Evolutionary conservation across 768 basidiomycete genomes (phyloP).

Genomic region (Mycena latifolia): DNA sequence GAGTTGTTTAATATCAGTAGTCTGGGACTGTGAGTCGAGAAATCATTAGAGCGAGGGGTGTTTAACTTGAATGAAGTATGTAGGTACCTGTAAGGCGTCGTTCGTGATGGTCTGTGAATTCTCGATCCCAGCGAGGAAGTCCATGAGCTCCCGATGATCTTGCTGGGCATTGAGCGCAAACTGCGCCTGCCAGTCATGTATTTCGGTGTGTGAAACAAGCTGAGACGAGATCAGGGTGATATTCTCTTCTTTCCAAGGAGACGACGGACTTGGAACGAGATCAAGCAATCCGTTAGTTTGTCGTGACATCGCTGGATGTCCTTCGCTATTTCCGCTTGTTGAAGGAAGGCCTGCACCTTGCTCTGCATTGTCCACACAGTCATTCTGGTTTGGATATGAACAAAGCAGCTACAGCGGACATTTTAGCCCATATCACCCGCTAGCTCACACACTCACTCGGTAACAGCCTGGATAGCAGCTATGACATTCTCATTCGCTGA

Average conservation of each 20-base stretch:
- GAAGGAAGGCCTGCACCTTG: conserved; percentile 56
- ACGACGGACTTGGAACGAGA: conserved; percentile 57
- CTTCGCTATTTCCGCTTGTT: conserved; percentile 56
- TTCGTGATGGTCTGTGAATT: conserved; percentile 53
- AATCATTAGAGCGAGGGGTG: neutral
- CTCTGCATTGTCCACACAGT: conserved; percentile 56
- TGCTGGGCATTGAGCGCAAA: conserved; percentile 51
- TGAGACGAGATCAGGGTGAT: conserved; percentile 31
- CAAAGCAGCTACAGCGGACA: conserved; percentile 43
- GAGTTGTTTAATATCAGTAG: conserved; percentile 50
- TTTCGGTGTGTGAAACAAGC: conserved; percentile 60
- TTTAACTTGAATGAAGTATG: neutral
- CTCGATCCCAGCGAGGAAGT: conserved; percentile 57
- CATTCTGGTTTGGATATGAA: conserved; percentile 54
- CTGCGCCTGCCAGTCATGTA: conserved; percentile 62
- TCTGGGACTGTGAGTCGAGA: conserved; percentile 37
- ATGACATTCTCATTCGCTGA: conserved; percentile 45
- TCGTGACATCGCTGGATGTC: conserved; percentile 61
- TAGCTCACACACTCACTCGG: conserved; percentile 43
- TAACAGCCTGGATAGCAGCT: conserved; percentile 46
- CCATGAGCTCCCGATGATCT: conserved; percentile 59
- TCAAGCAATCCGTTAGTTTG: conserved; percentile 59
- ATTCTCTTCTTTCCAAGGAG: neutral
- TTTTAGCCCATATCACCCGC: no score
- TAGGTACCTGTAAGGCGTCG: conserved; percentile 39